These are phyloP conservation scores for Aeminium ludgeri DNA, from an alignment of 495 filamentous ascomycete genomes.

Conservation along the genomic window DNA sequence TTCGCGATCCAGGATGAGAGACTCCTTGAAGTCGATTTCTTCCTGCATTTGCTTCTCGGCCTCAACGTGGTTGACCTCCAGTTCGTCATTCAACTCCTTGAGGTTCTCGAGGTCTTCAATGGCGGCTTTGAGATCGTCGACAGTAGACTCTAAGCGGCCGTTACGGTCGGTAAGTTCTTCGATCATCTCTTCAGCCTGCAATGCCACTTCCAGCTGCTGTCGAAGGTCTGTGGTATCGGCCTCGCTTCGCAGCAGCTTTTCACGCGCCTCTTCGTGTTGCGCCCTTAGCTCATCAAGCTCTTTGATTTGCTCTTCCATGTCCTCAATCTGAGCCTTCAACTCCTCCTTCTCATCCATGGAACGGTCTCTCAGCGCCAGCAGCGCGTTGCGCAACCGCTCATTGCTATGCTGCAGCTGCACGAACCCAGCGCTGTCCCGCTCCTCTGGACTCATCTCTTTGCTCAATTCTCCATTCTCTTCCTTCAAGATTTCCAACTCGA, in stretches of 20 bases:
- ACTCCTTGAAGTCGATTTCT: slow-evolving; percentile 70
- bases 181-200: slow-evolving; percentile 80
- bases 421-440: slow-evolving; percentile 72
- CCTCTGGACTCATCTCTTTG: slow-evolving; percentile 73
- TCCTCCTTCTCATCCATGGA: slow-evolving; percentile 75
- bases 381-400: slow-evolving; percentile 70
- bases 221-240: slow-evolving; percentile 69
- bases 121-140: slow-evolving; percentile 60
- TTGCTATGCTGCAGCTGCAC: slow-evolving; percentile 81
- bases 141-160: slow-evolving; percentile 58
- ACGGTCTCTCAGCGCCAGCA: slow-evolving; percentile 70
- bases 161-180: slow-evolving; percentile 81
- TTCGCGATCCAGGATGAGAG: slow-evolving; percentile 57
- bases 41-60: slow-evolving; percentile 88
- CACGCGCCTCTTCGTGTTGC: slow-evolving; percentile 50
- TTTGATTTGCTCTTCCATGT: slow-evolving; percentile 59
- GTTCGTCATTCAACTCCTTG: slow-evolving; percentile 83
- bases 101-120: slow-evolving; percentile 75
- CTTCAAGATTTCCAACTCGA: slow-evolving; percentile 72
- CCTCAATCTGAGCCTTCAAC: slow-evolving; percentile 55
- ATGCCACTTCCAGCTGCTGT: slow-evolving; percentile 76
- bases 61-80: slow-evolving; percentile 83
- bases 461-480: slow-evolving; percentile 75
- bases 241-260: slow-evolving; percentile 54
- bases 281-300: slow-evolving; percentile 55